These are phyloP conservation scores for Eucalyptus marginata DNA, from an alignment of 345 rosid genomes.

Conservation along the genomic window DNA sequence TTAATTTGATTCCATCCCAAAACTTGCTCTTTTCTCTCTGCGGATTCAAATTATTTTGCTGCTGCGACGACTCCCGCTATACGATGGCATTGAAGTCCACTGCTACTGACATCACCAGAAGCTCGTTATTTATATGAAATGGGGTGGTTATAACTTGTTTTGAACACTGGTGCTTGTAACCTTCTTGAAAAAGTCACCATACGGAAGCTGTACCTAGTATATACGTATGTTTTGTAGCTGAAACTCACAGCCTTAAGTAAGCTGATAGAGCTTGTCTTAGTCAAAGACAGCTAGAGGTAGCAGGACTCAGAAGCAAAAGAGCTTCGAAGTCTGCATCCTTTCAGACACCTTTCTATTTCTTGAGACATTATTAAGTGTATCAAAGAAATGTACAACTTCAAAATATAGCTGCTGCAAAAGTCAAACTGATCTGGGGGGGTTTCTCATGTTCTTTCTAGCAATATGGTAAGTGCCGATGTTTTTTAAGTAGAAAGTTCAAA, in stretches of 20 bases:
- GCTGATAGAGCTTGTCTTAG: not conserved
- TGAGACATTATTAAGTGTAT: not conserved
- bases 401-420: fast-evolving
- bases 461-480: not conserved
- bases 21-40: not conserved
- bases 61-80: not conserved
- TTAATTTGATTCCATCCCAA: not conserved
- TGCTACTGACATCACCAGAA: not conserved
- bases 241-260: not conserved
- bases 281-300: not conserved
- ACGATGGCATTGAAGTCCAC: not conserved
- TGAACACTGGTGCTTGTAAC: not conserved
- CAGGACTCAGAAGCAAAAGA: not conserved
- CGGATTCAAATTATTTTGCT: not conserved
- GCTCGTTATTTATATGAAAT: not conserved
- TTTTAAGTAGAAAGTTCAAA: not conserved
- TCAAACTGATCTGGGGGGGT: not conserved
- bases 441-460: not conserved
- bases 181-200: not conserved
- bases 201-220: not conserved
- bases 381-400: too few species aligned
- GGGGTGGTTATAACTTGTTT: not conserved
- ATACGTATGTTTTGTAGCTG: not conserved
- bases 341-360: not conserved
- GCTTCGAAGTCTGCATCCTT: not conserved